Evolutionary conservation across 192 early-diverging fungal genomes (phyloP).

Genomic region (Chytriomyces sp.): DNA sequence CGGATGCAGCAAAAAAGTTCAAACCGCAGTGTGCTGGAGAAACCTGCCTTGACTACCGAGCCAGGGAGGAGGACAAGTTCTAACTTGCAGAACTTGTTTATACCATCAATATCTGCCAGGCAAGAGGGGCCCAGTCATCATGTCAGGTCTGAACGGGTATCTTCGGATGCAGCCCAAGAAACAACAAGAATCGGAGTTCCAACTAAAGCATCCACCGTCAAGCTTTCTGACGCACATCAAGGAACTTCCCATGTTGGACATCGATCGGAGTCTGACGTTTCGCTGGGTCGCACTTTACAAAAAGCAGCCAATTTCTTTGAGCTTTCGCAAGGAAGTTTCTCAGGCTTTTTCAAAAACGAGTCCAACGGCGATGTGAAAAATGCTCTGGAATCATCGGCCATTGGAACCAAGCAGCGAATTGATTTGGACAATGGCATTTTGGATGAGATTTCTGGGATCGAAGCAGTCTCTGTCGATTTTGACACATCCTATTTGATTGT

Average conservation of each 20-base stretch:
- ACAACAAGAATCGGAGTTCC: too few species aligned
- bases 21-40: too few species aligned
- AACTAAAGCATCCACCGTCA: background rate
- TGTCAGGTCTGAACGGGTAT: background rate
- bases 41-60: too few species aligned
- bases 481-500: background rate
- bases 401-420: background rate
- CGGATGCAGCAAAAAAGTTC: background rate
- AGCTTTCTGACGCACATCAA: background rate
- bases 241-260: too few species aligned
- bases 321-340: background rate
- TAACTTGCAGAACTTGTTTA: too few species aligned
- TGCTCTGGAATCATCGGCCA: background rate
- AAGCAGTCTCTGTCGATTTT: background rate
- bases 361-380: background rate
- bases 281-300: background rate
- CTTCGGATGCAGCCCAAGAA: background rate
- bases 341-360: background rate
- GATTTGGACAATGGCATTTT: background rate
- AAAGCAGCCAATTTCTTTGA: background rate
- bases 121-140: background rate
- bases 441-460: background rate
- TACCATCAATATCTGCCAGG: too few species aligned
- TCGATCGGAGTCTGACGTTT: background rate
- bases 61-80: background rate